Evolutionary conservation across 352 stramenopile species (phyloP), one percentile per base, ranked within the genome.

Genomic region (Pythium periplocum): DNA sequence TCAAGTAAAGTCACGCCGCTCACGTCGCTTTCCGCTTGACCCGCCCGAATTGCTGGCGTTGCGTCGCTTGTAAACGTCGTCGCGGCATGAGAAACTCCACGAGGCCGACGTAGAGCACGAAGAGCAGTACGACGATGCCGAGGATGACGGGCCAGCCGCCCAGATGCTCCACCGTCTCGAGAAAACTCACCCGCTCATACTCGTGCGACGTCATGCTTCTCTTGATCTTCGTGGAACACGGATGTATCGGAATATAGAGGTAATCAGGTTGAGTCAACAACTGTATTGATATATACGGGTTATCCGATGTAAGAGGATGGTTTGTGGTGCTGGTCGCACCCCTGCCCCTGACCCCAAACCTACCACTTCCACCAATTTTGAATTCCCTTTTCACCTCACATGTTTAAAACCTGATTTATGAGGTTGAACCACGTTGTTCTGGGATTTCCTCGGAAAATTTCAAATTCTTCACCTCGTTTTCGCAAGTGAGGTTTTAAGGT

Each of bases 131-230:
- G 40, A 66, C 45, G 11, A 11, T 53, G 40, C 52, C 62, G 11
- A 54, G 11, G 1, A 69, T n/a, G 33, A 37, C 41, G 33, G 32
- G 41, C 39, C 49, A 53, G 5, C 62, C 62, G 26, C 62, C 62
- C 11, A 69, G 51, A 12, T 62, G 57, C 34, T 65, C 62, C 8
- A 69, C 51, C 4, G 62, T 69, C 48, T 69, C 57, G 17, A 60
- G 42, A 40, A 69, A 69, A 37, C 39, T 60, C 54, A 60, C 54
- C 43, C 9, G 34, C 17, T 26, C 17, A 26, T 26, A 26, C 17
- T 26, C 17, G 17, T 26, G 17, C 17, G 17, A 26, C 17, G 17
- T 26, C 17, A 26, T 10, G 33, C 2, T 7, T 5, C 32, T 31
- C 4, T 39, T 8, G 49, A 12, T 39, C 17, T n/a, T 32, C 7